These are phyloP conservation scores for Citrus australasica DNA, from an alignment of 345 rosid genomes.

Conservation along the genomic window DNA sequence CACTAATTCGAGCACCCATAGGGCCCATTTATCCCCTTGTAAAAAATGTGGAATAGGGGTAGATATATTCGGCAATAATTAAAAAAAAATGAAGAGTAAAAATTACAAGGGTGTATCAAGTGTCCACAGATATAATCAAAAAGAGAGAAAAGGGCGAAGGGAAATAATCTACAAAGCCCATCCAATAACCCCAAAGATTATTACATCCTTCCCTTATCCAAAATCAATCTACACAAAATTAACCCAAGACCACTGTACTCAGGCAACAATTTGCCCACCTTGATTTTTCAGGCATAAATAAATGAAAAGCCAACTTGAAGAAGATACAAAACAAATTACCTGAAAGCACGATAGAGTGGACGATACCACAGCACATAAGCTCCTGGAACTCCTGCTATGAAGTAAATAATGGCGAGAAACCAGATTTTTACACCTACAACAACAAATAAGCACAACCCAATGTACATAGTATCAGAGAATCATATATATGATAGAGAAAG, in stretches of 20 bases:
- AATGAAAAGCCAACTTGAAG: background rate
- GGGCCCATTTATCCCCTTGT: too few relatives aligned
- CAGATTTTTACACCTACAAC: slow-evolving; percentile 80
- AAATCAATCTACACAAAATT: background rate
- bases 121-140: too few relatives aligned
- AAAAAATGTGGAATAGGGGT: too few relatives aligned
- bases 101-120: too few relatives aligned
- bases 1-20: too few relatives aligned
- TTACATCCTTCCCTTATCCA: background rate
- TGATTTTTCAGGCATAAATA: background rate
- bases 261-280: background rate
- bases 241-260: background rate
- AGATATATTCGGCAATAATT: too few relatives aligned
- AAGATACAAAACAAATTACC: slow-evolving; percentile 32
- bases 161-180: background rate
- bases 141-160: too few relatives aligned
- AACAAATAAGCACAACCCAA: background rate
- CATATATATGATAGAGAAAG: background rate
- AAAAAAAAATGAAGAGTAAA: too few relatives aligned
- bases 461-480: background rate
- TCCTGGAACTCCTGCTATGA: slow-evolving; percentile 92
- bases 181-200: background rate
- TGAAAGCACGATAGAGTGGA: slow-evolving; percentile 90
- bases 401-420: slow-evolving; percentile 92
- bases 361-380: slow-evolving; percentile 95